Evolutionary conservation across 257 asterid species (phyloP).

Genomic region (Forsythia viridissima): DNA sequence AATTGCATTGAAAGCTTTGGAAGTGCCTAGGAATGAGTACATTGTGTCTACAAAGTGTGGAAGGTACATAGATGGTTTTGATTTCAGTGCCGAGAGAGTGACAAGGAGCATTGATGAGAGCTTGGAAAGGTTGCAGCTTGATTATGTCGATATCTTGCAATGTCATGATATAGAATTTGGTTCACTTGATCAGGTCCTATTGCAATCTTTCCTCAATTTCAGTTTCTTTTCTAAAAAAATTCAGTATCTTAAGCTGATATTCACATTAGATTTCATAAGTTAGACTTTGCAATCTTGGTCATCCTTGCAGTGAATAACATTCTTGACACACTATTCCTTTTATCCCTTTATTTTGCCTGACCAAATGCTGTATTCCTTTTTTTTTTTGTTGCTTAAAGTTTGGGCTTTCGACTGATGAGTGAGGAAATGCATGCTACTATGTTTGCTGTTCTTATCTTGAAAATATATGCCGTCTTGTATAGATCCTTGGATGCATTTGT

Average conservation of each 20-base stretch:
- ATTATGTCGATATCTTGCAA: constrained; percentile 88
- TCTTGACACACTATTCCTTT: not conserved
- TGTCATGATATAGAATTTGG: constrained; percentile 96
- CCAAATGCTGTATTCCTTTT: not conserved
- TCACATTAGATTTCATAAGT: not conserved
- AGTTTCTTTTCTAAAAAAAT: not conserved
- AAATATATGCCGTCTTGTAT: not conserved
- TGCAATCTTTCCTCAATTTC: not conserved
- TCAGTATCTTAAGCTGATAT: constrained; percentile 7
- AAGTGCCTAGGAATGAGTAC: constrained; percentile 78
- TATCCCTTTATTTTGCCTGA: not conserved
- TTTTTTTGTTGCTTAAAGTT: not conserved
- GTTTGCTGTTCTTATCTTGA: not conserved
- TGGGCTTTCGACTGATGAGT: not conserved
- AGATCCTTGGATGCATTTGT: not conserved
- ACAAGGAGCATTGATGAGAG: constrained; percentile 91
- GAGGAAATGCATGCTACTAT: not conserved
- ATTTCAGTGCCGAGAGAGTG: constrained; percentile 96
- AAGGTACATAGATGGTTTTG: constrained; percentile 86
- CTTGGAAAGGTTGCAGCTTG: constrained; percentile 94
- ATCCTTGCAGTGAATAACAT: constrained; percentile 1
- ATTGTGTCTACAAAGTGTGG: constrained; percentile 96
- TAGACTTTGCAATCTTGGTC: not conserved
- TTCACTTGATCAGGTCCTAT: constrained; percentile 85
- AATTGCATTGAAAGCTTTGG: constrained; percentile 79